A percentile compares a stretch with the other conserved stretches of the same genome.
phyloP scores from a whole-genome alignment of 1,284 basidiomycete species.

The Athelia psychrophila region DNA sequence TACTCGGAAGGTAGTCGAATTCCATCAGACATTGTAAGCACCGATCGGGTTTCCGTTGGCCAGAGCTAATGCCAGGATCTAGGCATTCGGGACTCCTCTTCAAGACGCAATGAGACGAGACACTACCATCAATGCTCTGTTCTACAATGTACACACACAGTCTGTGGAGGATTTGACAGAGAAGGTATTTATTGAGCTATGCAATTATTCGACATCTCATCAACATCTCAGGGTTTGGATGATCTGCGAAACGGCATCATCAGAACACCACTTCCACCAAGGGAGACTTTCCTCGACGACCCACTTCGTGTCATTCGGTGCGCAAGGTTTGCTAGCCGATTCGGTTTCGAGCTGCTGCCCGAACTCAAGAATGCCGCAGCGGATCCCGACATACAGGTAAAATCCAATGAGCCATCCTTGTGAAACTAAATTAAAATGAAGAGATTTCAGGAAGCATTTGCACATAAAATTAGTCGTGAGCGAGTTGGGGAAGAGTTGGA shows the following conservation, averaged over 20 bases:
- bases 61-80: conserved; percentile 7
- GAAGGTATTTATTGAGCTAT: conserved; percentile 42
- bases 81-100: conserved; percentile 91
- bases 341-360: conserved; percentile 79
- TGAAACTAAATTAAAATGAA: neutral
- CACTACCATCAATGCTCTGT: conserved; percentile 94
- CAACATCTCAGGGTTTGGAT: conserved; percentile 63
- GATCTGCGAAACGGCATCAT: conserved; percentile 84
- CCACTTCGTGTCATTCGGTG: conserved; percentile 91
- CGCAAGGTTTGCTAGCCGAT: conserved; percentile 89
- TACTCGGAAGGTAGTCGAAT: conserved; percentile 89
- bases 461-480: conserved; percentile 83
- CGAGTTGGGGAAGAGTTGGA: conserved; percentile 87
- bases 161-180: conserved; percentile 88
- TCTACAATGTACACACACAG: conserved; percentile 94
- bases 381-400: conserved; percentile 71
- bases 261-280: conserved; percentile 86
- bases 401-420: neutral
- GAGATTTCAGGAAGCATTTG: conserved; percentile 58
- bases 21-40: conserved; percentile 78
- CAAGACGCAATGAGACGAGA: conserved; percentile 93
- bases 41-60: conserved; percentile 2
- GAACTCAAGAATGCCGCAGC: conserved; percentile 69
- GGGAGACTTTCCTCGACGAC: conserved; percentile 92
- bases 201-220: conserved; percentile 3